Base-by-base conservation (phyloP, 139 green algal genomes). In the Yamagishiella unicocca region DNA sequence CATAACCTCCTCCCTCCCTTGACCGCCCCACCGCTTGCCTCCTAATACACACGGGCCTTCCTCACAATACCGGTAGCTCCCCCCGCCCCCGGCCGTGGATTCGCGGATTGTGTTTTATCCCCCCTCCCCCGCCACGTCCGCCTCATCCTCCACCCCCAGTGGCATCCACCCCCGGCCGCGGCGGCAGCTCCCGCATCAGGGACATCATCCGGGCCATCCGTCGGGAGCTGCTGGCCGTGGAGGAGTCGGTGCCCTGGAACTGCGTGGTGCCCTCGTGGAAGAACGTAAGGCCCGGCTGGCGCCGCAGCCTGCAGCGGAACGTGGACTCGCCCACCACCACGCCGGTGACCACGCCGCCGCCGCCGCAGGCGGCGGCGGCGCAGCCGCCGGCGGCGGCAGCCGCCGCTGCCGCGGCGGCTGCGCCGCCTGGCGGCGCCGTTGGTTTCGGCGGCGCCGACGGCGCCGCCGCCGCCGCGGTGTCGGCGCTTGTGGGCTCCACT, bases 241-340 rank as follows among this genome's bases (percentile, higher is more conserved):
- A 86, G 80, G 80, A 86, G 80, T 22, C 27, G 9, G 33, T 86
- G 1, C 80, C 80, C 80, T 86, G 80, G 80, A 75, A 86, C 64
- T 42, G 33, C 62, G 80, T 86, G 21, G 24, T 43, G 0, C 40
- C 62, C n/a, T 5, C 42, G 22, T 86, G 80, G 80, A 75, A 66
- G 80, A 76, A 77, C 80, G 25, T 43, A 37, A 42, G 80, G 7
- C 62, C 62, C 42, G 62, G 42, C 19, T 86, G 80, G 80, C 80
- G 80, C 3, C 62, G 62, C 31, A 21, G n/a, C 7, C 80, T 86
- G 42, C 42, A 76, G 62, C 62, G 62, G 12, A 77, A 25, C 40
- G 58, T 42, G 19, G 61, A 85, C n/a, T 40, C 78, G 21, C 27
- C 78, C 33, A 37, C 25, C 76, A 35, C 6, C 50, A 42, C 14